Evolutionary conservation across 805 yeast species (phyloP).

Genomic region (Wickerhamiella spandovensis): DNA sequence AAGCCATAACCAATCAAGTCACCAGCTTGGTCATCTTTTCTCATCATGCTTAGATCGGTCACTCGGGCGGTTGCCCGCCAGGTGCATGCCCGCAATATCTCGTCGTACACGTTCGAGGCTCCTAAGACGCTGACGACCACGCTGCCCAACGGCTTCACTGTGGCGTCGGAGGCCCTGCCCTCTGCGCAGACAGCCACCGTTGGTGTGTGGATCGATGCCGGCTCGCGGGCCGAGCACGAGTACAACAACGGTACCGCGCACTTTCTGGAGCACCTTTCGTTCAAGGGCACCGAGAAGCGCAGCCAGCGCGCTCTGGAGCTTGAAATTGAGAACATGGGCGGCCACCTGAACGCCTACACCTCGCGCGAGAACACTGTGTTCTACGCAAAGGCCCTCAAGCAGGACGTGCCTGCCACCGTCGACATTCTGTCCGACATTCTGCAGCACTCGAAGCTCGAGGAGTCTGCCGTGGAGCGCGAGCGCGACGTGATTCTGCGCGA

Average conservation of each 20-base stretch:
- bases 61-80: conserved; percentile 9
- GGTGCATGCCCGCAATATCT: conserved; percentile 13
- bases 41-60: conserved; percentile 12
- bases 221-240: conserved; percentile 85
- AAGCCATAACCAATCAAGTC: not conserved
- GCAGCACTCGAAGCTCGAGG: conserved; percentile 72
- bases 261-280: conserved; percentile 90
- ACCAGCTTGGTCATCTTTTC: conserved; percentile 1
- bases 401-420: conserved; percentile 72
- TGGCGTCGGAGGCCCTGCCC: conserved; percentile 82
- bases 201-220: conserved; percentile 98
- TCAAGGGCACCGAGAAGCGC: conserved; percentile 81
- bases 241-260: conserved; percentile 93
- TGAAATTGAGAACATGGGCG: conserved; percentile 92
- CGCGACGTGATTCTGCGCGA: conserved; percentile 94
- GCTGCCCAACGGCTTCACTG: conserved; percentile 83
- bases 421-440: conserved; percentile 83
- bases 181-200: conserved; percentile 89
- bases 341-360: conserved; percentile 96
- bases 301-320: conserved; percentile 73
- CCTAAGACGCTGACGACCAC: conserved; percentile 54
- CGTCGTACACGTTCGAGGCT: conserved; percentile 16
- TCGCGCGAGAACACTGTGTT: conserved; percentile 96
- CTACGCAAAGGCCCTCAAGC: conserved; percentile 74
- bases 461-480: conserved; percentile 81